Percentiles rank a stretch among this genome's conserved stretches.
These are phyloP conservation scores for Antrodiella citrinella DNA, from an alignment of 768 basidiomycete genomes.

Conservation along the genomic window DNA sequence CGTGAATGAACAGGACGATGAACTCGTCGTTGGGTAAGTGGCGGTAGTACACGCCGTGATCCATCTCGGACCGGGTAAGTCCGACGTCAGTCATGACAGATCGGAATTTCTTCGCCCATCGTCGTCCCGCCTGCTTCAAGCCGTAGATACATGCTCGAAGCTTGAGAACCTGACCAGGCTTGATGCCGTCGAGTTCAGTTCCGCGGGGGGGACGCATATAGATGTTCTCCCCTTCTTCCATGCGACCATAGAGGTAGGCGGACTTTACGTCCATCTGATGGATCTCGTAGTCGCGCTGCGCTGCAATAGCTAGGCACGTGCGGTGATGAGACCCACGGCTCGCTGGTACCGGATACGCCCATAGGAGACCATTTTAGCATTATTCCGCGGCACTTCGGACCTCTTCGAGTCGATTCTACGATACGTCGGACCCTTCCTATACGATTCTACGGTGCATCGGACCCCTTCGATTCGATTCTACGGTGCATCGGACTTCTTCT, in stretches of 20 bases:
- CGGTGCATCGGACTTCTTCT: too few relatives aligned
- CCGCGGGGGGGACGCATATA: constrained; percentile 4
- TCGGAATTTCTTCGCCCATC: not conserved
- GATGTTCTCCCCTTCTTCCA: constrained; percentile 5
- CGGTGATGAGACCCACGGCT: too few relatives aligned
- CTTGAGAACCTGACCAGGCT: not conserved
- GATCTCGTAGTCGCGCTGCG: constrained; percentile 1
- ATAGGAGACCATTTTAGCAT: too few relatives aligned
- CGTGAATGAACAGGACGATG: constrained; percentile 18
- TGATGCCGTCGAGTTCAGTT: constrained; percentile 7
- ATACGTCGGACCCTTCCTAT: too few relatives aligned
- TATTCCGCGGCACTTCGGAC: too few relatives aligned
- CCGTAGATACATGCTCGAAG: not conserved
- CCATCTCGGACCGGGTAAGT: constrained; percentile 15
- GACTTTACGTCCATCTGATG: not conserved
- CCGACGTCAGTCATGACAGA: constrained; percentile 10
- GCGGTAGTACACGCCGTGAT: constrained; percentile 18
- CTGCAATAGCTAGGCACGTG: not conserved
- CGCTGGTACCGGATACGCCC: too few relatives aligned
- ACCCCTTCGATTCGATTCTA: too few relatives aligned
- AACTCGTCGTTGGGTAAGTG: constrained; percentile 9
- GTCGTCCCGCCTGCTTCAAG: not conserved
- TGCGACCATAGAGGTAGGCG: constrained; percentile 1
- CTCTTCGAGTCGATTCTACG: too few relatives aligned
- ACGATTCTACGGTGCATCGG: too few relatives aligned